Evolutionary conservation across 2,329 filamentous ascomycete genomes (phyloP), one percentile per base, ranked within the genome.

Genomic region (Albifimbria verrucaria): DNA sequence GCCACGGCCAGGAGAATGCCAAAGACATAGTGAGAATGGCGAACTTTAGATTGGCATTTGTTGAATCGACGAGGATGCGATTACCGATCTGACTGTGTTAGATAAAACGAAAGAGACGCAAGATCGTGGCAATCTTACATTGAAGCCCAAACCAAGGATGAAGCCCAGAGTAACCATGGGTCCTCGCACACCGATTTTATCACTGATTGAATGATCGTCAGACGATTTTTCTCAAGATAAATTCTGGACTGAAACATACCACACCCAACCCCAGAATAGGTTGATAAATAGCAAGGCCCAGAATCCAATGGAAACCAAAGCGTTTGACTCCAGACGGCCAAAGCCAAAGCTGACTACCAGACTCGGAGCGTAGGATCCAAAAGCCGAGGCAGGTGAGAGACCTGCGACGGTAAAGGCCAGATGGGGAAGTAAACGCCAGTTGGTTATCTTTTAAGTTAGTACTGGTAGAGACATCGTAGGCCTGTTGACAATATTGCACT

Each of bases 371-470:
- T 52, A 55, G 5, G 53, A 51, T 11, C 50, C 47, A 25, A 57
- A 53, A 2, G 64, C 59, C 1, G 59, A 57, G 1, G 64, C 60
- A 0, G 68, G 67, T 1, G 68, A 60, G 9, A 71, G 57, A 32
- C 62, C 63, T 7, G 51, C 39, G 32, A 71, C 61, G 1, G 67
- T 70, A 23, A 66, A 58, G 18, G 44, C 48, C 24, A 71, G 47
- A 48, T 72, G 68, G 10, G 68, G 63, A 4, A 70, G 49, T 2
- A 71, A 58, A 17, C 58, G 61, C 68, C 68, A 71, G 59, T 71
- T 70, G 10, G 67, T 69, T 20, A 71, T 57, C 63, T 70, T 12
- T 23, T 17, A 23, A 39, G 12, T 17, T 25, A 23, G 11, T 39
- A 10, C 39, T 7, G n/a, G n/a, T n/a, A n/a, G n/a, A n/a, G n/a